Conservation (phyloP, 1,284 basidiomycete genomes). For the Papiliotrema flavescens region DNA sequence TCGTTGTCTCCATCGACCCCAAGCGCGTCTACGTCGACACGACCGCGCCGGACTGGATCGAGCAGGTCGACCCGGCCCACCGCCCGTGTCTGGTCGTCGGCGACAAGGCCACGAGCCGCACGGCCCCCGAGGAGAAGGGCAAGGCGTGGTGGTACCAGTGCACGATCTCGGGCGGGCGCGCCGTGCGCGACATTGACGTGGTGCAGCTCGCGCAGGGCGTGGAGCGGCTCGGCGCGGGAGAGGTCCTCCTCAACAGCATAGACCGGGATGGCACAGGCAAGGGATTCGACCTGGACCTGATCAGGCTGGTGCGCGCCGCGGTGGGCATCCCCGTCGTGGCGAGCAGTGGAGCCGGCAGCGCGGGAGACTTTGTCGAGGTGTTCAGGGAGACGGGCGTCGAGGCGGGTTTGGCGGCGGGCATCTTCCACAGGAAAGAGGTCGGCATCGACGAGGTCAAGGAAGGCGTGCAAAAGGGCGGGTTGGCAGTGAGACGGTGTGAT, state of each 20-base stretch:
- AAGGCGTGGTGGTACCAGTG: slow-evolving; percentile 99
- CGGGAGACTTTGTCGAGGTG: slow-evolving; percentile 80
- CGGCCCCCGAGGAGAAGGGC: slow-evolving; percentile 59
- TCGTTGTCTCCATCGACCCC: slow-evolving; percentile 97
- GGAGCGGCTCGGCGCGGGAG: slow-evolving; percentile 87
- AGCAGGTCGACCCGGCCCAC: slow-evolving; percentile 58
- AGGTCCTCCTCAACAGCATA: slow-evolving; percentile 93
- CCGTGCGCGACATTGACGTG: slow-evolving; percentile 82
- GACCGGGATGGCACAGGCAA: slow-evolving; percentile 91
- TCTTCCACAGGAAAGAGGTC: slow-evolving; percentile 92
- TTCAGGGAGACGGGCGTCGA: slow-evolving; percentile 78
- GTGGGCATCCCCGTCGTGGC: slow-evolving; percentile 93
- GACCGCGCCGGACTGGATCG: slow-evolving; percentile 57
- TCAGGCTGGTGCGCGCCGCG: slow-evolving; percentile 68
- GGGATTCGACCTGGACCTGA: slow-evolving; percentile 86
- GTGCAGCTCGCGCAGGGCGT: slow-evolving; percentile 87
- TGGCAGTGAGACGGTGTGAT: slow-evolving; percentile 45
- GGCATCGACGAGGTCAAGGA: slow-evolving; percentile 64
- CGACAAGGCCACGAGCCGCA: slow-evolving; percentile 53
- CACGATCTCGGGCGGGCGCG: slow-evolving; percentile 90
- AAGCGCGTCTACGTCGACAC: slow-evolving; percentile 79
- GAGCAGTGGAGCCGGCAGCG: slow-evolving; percentile 82
- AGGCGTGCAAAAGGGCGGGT: slow-evolving; percentile 54
- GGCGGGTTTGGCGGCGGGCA: slow-evolving; percentile 93
- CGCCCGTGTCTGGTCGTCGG: slow-evolving; percentile 39